phyloP scores from a whole-genome alignment of 2,329 filamentous ascomycete species.

The Epichloe gansuensis region DNA sequence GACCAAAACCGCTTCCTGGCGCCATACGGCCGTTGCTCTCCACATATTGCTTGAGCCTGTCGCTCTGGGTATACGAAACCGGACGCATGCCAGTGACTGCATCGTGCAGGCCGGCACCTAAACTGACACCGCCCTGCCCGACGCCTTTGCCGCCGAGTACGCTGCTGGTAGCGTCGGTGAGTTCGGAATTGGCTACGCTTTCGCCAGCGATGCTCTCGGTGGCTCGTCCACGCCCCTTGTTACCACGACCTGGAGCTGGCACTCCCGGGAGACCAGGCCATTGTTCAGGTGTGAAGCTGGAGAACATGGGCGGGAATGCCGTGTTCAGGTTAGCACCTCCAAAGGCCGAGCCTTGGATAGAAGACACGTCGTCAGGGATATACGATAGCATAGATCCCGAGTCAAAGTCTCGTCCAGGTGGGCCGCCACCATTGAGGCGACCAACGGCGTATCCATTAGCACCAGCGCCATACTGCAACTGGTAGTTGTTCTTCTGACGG shows the following conservation, averaged over 20 bases:
- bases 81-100: conserved; percentile 53
- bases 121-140: conserved; percentile 76
- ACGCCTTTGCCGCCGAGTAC: conserved; percentile 64
- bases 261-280: conserved; percentile 77
- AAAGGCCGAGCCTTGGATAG: conserved; percentile 82
- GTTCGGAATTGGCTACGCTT: conserved; percentile 83
- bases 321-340: conserved; percentile 63
- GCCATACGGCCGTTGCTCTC: conserved; percentile 67
- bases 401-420: conserved; percentile 48
- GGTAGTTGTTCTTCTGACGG: conserved; percentile 66
- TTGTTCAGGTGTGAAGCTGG: conserved; percentile 72
- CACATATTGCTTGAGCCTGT: conserved; percentile 88
- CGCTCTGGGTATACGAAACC: conserved; percentile 47
- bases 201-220: conserved; percentile 79
- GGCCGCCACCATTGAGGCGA: conserved; percentile 27
- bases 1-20: conserved; percentile 55
- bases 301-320: conserved; percentile 91
- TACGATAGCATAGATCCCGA: conserved; percentile 86
- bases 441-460: conserved; percentile 25
- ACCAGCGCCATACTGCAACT: conserved; percentile 55
- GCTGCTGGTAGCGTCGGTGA: conserved; percentile 71
- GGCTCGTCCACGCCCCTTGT: conserved; percentile 53
- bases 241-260: conserved; percentile 45
- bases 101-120: conserved; percentile 68
- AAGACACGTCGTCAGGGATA: conserved; percentile 94